Base-by-base conservation (phyloP, 805 yeast genomes). In the Starmerella scarabaei region DNA sequence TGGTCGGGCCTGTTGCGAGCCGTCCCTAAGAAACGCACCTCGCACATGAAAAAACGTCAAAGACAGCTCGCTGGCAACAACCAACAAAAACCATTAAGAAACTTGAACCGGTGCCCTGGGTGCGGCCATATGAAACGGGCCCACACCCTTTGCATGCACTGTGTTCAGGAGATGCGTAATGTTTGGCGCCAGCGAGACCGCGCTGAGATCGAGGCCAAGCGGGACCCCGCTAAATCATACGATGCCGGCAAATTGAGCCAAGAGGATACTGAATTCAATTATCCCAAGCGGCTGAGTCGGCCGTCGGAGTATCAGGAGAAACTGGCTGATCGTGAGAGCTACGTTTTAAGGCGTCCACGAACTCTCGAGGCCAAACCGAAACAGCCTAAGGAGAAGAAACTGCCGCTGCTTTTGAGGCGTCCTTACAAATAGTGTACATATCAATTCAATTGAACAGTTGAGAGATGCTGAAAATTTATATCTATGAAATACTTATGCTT, bases 41-140 rank as follows among this genome's bases (percentile, higher is more conserved):
- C 97, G 6, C 83, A 84, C 58, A 74, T 74, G 64, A 81, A 83
- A 60, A 80, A 82, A 55, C 77, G 96, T 61, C 78, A 73, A 57
- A 75, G 86, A 63, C 74, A 80, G 51, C 73, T 82, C 49, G 85
- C 84, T 3, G 93, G 82, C 9, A 70, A 74, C 42, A 88, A 84
- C 59, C 91, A 85, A 52, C 65, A 82, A 50, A 75, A 81, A 58
- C 76, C 77, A 37, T 68, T 81, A 48, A 72, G 76, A 41, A 78
- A 82, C 56, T 66, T 91, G 54, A 83, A 80, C 47, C 73, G 93
- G 58, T 88, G 98, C 58, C 96, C 97, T 3, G 79, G 94, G 0
- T 88, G 98, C 64, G 98, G 98, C 33, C 79, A 81, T 47, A 79
- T 74, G 52, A 91, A 88, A 63, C 71, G 95, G 55, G 75, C 91